These are phyloP conservation scores for Xylariaceae sp. DNA, from an alignment of 2,329 filamentous ascomycete genomes.

Conservation along the genomic window DNA sequence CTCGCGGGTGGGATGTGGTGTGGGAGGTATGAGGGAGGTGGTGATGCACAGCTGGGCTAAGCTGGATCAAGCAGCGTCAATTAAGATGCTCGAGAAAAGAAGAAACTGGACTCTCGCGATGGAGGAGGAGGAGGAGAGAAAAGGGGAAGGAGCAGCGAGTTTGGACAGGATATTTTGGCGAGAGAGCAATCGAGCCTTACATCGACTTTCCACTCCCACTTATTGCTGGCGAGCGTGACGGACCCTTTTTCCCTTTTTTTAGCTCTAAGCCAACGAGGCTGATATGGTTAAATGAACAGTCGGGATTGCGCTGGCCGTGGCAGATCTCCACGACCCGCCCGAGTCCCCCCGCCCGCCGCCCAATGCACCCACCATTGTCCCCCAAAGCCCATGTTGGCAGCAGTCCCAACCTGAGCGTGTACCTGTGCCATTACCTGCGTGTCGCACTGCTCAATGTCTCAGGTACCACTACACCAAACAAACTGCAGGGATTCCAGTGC, in stretches of 20 bases:
- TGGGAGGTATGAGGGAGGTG: neutral
- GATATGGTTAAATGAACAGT: conserved; percentile 18
- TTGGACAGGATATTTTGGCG: neutral
- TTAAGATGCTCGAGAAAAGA: neutral
- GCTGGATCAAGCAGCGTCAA: neutral
- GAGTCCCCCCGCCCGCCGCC: neutral
- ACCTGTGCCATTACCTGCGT: too few species aligned
- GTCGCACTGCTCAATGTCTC: too few species aligned
- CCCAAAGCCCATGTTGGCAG: too few species aligned
- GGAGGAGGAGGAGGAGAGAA: neutral
- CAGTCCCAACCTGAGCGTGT: too few species aligned
- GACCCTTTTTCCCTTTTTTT: too few species aligned
- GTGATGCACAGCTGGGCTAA: neutral
- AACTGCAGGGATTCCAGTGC: too few species aligned
- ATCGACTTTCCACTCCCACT: too few species aligned
- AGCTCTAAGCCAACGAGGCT: conserved; percentile 11
- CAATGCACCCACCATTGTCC: neutral
- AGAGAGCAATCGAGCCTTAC: neutral
- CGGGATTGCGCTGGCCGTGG: conserved; percentile 4
- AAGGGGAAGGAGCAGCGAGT: neutral
- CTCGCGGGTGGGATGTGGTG: neutral
- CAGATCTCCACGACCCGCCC: neutral
- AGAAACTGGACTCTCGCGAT: neutral
- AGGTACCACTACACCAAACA: too few species aligned
- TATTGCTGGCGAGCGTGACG: too few species aligned